Evolutionary conservation across 306 rosid genomes (phyloP).

Genomic region (Trifolium dubium): DNA sequence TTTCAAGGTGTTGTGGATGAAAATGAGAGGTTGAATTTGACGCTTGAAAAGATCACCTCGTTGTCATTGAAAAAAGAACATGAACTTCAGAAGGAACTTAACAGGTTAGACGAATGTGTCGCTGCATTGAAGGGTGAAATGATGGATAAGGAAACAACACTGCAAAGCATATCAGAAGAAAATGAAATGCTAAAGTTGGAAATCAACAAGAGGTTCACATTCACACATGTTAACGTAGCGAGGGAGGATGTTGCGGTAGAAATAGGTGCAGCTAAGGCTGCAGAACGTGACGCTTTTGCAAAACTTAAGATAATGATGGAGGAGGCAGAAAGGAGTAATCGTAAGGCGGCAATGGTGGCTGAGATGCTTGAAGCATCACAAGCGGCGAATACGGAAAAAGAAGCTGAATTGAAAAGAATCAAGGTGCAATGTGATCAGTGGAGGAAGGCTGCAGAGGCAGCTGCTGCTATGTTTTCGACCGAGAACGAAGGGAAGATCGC

Average conservation of each 20-base stretch:
- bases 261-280: constrained; percentile 60
- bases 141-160: constrained; percentile 80
- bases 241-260: constrained; percentile 49
- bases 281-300: constrained; percentile 62
- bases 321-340: constrained; percentile 66
- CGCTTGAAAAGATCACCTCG: constrained; percentile 48
- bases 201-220: constrained; percentile 48
- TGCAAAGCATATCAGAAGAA: constrained; percentile 74
- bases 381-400: constrained; percentile 69
- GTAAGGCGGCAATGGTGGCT: constrained; percentile 57
- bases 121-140: constrained; percentile 60
- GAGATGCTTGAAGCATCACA: constrained; percentile 81
- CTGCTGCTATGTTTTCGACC: constrained; percentile 77
- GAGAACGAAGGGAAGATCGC: constrained; percentile 72
- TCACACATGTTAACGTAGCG: constrained; percentile 44
- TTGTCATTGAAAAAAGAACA: constrained; percentile 56
- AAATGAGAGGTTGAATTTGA: constrained; percentile 70
- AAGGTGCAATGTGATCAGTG: constrained; percentile 93
- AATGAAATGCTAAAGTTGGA: constrained; percentile 70
- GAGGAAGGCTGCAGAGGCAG: constrained; percentile 99
- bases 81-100: constrained; percentile 58
- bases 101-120: constrained; percentile 55
- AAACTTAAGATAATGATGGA: constrained; percentile 75
- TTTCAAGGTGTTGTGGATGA: constrained; percentile 77
- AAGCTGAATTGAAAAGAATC: constrained; percentile 73